Conservation (phyloP, 164 flowering plant species). For the Nelumbo lutea region DNA sequence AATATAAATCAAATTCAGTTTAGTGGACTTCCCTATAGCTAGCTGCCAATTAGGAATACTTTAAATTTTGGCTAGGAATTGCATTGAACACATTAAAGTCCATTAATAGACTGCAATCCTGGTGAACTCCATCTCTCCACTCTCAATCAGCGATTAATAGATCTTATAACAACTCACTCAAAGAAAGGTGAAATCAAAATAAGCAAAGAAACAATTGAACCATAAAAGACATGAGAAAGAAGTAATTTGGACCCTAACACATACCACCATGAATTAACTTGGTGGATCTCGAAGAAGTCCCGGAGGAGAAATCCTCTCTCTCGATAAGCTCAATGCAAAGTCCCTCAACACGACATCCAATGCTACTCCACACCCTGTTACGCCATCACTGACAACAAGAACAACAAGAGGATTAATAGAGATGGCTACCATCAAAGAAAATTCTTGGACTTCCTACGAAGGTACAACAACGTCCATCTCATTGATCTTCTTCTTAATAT, state of each 20-base stretch:
- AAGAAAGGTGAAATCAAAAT: background rate
- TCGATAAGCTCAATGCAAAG: slow-evolving; percentile 20
- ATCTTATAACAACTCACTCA: too few relatives aligned
- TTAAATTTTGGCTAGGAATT: too few relatives aligned
- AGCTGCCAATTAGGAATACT: too few relatives aligned
- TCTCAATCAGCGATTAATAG: background rate
- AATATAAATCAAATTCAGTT: too few relatives aligned
- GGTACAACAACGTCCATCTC: slow-evolving; percentile 64
- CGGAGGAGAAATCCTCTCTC: slow-evolving; percentile 2
- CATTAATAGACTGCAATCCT: too few relatives aligned
- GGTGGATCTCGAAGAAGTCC: slow-evolving; percentile 16
- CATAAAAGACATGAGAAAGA: background rate
- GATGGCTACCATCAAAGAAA: slow-evolving; percentile 56
- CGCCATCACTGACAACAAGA: slow-evolving; percentile 91
- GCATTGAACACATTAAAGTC: too few relatives aligned
- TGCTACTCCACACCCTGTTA: slow-evolving; percentile 92
- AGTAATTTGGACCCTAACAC: background rate
- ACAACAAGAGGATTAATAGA: slow-evolving; percentile 70
- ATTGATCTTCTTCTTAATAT: slow-evolving; percentile 33
- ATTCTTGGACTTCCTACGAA: slow-evolving; percentile 49
- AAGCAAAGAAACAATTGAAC: too few relatives aligned
- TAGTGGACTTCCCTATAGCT: too few relatives aligned
- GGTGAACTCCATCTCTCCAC: too few relatives aligned
- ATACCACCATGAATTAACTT: slow-evolving; percentile 32
- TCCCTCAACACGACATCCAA: slow-evolving; percentile 78